Conservation (phyloP, 73 alveolate species). For the Paramecium octaurelia region DNA sequence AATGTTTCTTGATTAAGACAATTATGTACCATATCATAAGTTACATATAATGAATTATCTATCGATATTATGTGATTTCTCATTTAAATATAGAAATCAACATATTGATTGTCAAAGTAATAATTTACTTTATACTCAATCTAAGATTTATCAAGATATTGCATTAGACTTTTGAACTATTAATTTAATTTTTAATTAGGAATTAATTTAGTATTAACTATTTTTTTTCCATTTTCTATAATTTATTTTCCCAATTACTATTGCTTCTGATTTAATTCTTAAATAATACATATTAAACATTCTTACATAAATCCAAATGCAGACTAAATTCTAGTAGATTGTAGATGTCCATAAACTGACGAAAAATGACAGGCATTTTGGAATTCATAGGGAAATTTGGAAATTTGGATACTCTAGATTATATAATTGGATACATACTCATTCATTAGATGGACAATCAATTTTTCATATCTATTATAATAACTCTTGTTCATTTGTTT, state of each 20-base stretch:
- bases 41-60: constrained; percentile 4
- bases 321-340: neutral
- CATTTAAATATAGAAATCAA: neutral
- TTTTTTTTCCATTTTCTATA: neutral
- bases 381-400: neutral
- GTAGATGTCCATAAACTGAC: neutral
- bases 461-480: neutral
- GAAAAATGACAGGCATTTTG: neutral
- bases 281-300: neutral
- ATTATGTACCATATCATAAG: neutral
- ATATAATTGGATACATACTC: neutral
- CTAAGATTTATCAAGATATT: neutral
- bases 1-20: neutral
- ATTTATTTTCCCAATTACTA: neutral
- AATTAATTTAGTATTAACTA: neutral
- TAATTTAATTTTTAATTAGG: neutral
- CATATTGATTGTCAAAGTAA: neutral
- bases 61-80: neutral
- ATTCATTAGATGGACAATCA: neutral
- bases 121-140: neutral
- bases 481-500: neutral
- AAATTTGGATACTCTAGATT: neutral
- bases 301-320: neutral
- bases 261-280: neutral
- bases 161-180: neutral